Evolutionary conservation across 257 asterid species (phyloP), one percentile per base, ranked within the genome.

Genomic region (Gardenia jasminoides): DNA sequence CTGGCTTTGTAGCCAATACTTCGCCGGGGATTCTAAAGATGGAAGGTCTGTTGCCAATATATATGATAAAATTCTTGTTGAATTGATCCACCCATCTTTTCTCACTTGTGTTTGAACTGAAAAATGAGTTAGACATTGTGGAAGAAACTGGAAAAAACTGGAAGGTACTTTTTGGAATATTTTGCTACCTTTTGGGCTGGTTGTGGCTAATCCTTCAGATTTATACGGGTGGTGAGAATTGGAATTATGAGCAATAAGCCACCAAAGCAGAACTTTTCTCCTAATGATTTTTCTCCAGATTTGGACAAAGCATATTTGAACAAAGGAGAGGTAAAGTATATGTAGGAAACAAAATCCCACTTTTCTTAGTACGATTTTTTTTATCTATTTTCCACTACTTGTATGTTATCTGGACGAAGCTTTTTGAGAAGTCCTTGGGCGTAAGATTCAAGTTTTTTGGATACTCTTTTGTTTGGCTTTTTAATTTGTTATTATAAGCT

Each of bases 21-120:
- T 12, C 20, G 76, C 78, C 43, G 3, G 90, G 85, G 10, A 84
- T 79, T 64, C 61, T 79, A 46, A 80, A 83, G 6, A 88, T 72
- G 9, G 80, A 81, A 6, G 72, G 72, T 11, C 30, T 7, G 28
- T 13, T 46, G 20, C n/a, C 58, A 20, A 70, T 22, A 43, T 43
- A 26, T 22, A 44, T 43, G 73, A 48, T 22, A 36, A 70, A 70
- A 20, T 70, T 56, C 0, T 43, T 16, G 17, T 20, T 43, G n/a
- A 70, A 41, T 10, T 70, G 74, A 43, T 70, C 12, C 24, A 44
- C 74, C 74, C 58, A 70, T 70, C 74, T 19, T 43, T 70, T 22
- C 74, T 70, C 74, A 9, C 74, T 70, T 48, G 50, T 41, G 74
- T 16, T 39, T 67, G 72, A 67, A 39, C 48, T 70, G 48, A 48